Conservation (phyloP, 352 stramenopile genomes). For the Globisporangium canariense region DNA sequence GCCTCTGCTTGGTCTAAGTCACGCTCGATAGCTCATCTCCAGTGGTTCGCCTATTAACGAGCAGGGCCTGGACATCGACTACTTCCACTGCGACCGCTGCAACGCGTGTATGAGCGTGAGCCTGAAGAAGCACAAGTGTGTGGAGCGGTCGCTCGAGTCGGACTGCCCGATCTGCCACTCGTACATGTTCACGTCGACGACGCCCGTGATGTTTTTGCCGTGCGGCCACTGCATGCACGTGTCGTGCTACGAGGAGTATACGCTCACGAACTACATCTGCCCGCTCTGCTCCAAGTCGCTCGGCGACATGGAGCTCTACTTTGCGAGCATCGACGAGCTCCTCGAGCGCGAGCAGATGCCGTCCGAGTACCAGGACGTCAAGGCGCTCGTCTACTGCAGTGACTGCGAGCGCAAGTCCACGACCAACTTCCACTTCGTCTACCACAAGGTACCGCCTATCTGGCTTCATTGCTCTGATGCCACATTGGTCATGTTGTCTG, state of each 20-base stretch:
- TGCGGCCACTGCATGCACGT: conserved; percentile 97
- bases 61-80: conserved; percentile 93
- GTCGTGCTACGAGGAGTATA: conserved; percentile 93
- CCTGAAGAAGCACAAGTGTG: conserved; percentile 91
- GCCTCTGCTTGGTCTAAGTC: neutral
- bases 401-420: conserved; percentile 84
- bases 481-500: neutral
- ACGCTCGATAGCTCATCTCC: neutral
- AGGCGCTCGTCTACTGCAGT: conserved; percentile 81
- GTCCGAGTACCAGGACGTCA: conserved; percentile 66
- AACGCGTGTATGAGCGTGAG: conserved; percentile 96
- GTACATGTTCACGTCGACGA: conserved; percentile 95
- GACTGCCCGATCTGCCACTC: conserved; percentile 95
- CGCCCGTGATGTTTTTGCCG: conserved; percentile 92
- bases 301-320: conserved; percentile 92
- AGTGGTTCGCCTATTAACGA: neutral
- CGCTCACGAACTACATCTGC: conserved; percentile 93
- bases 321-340: conserved; percentile 83
- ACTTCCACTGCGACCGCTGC: conserved; percentile 97
- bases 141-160: conserved; percentile 93
- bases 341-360: conserved; percentile 81
- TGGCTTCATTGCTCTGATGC: neutral
- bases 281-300: conserved; percentile 94
- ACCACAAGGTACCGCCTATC: conserved; percentile 65
- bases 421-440: conserved; percentile 83